Evolutionary conservation across 1,284 basidiomycete genomes (phyloP).

Genomic region (Cutaneotrichosporon arboriforme): DNA sequence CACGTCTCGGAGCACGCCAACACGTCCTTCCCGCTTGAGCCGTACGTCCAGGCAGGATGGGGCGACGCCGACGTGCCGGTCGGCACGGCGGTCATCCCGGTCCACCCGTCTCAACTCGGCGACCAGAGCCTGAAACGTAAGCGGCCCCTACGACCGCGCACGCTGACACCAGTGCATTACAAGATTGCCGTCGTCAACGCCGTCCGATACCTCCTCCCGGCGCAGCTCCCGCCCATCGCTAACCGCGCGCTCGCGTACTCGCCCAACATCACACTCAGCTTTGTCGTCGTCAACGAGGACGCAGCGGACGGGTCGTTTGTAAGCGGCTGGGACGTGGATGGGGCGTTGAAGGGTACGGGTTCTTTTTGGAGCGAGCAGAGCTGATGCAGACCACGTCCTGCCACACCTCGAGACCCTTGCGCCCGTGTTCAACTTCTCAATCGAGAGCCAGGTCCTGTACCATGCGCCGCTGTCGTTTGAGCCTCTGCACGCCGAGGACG

Average conservation of each 20-base stretch:
- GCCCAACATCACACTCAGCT: slow-evolving; percentile 57
- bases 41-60: slow-evolving; percentile 33
- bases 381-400: slow-evolving; percentile 58
- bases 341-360: slow-evolving; percentile 59
- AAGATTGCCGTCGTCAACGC: slow-evolving; percentile 52
- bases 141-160: slow-evolving; percentile 3
- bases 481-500: slow-evolving; percentile 43
- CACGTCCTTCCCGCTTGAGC: slow-evolving; percentile 31
- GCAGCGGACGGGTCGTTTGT: slow-evolving; percentile 61
- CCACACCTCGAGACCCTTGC: slow-evolving; percentile 62
- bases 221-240: slow-evolving; percentile 48
- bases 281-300: slow-evolving; percentile 74
- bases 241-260: slow-evolving; percentile 57
- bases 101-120: slow-evolving; percentile 28
- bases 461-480: slow-evolving; percentile 82
- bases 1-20: slow-evolving; percentile 23
- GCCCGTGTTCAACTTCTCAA: slow-evolving; percentile 76
- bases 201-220: slow-evolving; percentile 54
- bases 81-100: slow-evolving; percentile 37
- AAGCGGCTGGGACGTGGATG: slow-evolving; percentile 65
- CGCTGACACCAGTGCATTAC: slow-evolving; percentile 23
- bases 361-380: no score
- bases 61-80: slow-evolving; percentile 2
- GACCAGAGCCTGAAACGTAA: slow-evolving; percentile 30
- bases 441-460: slow-evolving; percentile 90